Evolutionary conservation across 768 basidiomycete species (phyloP).

Genomic region (Xanthoconium stramineum): DNA sequence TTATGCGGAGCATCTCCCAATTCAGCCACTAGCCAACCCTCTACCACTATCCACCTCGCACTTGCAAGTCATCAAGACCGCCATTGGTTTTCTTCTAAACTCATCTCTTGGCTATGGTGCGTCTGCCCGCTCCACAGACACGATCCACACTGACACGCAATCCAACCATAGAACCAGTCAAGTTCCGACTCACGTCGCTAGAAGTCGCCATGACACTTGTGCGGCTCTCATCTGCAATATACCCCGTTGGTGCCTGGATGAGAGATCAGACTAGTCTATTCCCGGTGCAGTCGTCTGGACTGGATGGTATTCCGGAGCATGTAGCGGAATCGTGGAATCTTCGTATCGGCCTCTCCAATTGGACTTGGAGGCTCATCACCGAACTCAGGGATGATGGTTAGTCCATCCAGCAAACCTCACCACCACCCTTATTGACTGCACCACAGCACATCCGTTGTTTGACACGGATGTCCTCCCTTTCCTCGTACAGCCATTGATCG

Average conservation of each 20-base stretch:
- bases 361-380: slow-evolving; percentile 76
- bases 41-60: slow-evolving; percentile 56
- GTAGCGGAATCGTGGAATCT: slow-evolving; percentile 60
- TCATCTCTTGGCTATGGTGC: slow-evolving; percentile 73
- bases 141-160: background rate
- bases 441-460: slow-evolving; percentile 54
- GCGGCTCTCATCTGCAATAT: slow-evolving; percentile 63
- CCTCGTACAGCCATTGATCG: slow-evolving; percentile 53
- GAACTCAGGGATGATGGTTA: slow-evolving; percentile 72
- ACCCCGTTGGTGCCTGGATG: slow-evolving; percentile 72
- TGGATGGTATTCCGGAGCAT: slow-evolving; percentile 23
- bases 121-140: slow-evolving; percentile 18
- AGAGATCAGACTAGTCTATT: slow-evolving; percentile 22
- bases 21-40: slow-evolving; percentile 36
- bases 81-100: slow-evolving; percentile 78
- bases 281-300: slow-evolving; percentile 16
- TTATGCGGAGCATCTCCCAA: slow-evolving; percentile 49
- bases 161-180: slow-evolving; percentile 59
- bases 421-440: slow-evolving; percentile 1
- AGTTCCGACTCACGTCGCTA: slow-evolving; percentile 60
- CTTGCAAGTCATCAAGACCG: slow-evolving; percentile 71
- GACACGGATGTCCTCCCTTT: slow-evolving; percentile 61
- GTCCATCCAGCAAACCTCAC: slow-evolving; percentile 13
- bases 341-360: slow-evolving; percentile 62
- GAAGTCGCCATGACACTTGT: slow-evolving; percentile 69